Percentiles rank a stretch among this genome's conserved stretches.
These are phyloP conservation scores for Colletotrichum tabaci DNA, from an alignment of 2,329 filamentous ascomycete species.

Conservation along the genomic window DNA sequence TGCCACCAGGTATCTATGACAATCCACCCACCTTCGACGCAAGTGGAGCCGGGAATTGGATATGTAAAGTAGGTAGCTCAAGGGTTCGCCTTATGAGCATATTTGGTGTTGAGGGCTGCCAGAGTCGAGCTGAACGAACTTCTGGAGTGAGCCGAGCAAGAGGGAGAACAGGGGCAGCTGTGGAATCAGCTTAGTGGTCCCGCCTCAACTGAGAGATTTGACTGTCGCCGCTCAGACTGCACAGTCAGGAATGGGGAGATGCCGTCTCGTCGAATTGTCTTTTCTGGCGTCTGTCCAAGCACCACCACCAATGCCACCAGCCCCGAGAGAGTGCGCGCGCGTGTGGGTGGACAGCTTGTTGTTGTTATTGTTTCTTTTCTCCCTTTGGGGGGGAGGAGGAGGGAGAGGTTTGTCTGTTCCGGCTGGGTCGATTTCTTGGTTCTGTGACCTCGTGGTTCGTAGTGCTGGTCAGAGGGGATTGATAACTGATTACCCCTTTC, in stretches of 20 bases:
- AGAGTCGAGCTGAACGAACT: constrained; percentile 16
- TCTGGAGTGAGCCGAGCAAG: background rate
- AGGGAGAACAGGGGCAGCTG: background rate
- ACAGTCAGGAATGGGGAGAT: constrained; percentile 20
- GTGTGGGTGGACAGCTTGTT: constrained; percentile 7
- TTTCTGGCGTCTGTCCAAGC: constrained; percentile 33
- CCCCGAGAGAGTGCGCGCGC: background rate
- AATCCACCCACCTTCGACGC: background rate
- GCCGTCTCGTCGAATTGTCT: constrained; percentile 30
- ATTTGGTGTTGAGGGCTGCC: background rate
- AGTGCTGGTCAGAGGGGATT: constrained; percentile 23
- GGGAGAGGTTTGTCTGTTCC: background rate
- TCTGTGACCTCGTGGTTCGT: constrained; percentile 16
- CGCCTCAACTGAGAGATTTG: constrained; percentile 28
- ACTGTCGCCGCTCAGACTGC: constrained; percentile 19
- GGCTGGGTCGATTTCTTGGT: constrained; percentile 28
- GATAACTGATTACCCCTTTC: constrained; percentile 1
- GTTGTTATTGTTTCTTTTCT: constrained; percentile 34
- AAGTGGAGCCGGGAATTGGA: constrained; percentile 1
- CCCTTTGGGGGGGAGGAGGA: constrained; percentile 8
- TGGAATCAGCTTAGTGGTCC: constrained; percentile 14
- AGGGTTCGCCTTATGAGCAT: background rate
- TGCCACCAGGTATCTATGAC: constrained; percentile 9
- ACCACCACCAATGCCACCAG: constrained; percentile 6
- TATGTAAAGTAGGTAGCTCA: background rate